Conservation (phyloP, 2,329 filamentous ascomycete genomes). For the Stachybotrys chartarum region DNA sequence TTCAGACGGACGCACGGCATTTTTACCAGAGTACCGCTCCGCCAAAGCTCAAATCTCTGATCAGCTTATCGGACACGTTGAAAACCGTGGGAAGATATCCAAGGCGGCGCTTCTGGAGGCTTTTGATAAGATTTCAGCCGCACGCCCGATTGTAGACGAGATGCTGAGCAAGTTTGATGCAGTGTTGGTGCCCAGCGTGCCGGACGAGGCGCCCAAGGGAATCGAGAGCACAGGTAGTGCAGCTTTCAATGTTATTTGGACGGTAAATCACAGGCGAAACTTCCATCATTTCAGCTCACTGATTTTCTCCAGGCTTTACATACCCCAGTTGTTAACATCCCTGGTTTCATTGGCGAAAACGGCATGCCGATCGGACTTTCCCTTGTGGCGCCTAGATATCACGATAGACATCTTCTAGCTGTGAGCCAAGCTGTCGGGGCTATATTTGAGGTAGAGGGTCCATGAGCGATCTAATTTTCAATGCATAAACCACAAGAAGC, state of each 20-base stretch:
- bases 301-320: constrained; percentile 31
- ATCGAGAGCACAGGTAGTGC: constrained; percentile 42
- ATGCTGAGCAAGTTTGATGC: constrained; percentile 41
- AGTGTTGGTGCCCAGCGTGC: constrained; percentile 47
- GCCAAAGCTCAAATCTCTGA: neutral
- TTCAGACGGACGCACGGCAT: constrained; percentile 1
- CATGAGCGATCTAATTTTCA: too few species aligned
- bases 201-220: constrained; percentile 49
- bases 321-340: constrained; percentile 47
- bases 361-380: constrained; percentile 41
- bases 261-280: constrained; percentile 24
- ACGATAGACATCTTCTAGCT: neutral
- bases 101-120: constrained; percentile 3
- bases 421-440: neutral
- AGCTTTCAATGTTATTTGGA: constrained; percentile 41
- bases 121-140: constrained; percentile 42
- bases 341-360: constrained; percentile 41
- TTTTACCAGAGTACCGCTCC: neutral
- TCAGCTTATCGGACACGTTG: neutral
- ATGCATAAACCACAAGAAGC: too few species aligned
- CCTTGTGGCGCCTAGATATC: neutral
- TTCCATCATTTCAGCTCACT: neutral
- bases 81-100: neutral
- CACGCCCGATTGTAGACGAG: constrained; percentile 43
- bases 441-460: neutral